Conservation (phyloP, 2,329 filamentous ascomycete species). For the Penicillium janthinellum region DNA sequence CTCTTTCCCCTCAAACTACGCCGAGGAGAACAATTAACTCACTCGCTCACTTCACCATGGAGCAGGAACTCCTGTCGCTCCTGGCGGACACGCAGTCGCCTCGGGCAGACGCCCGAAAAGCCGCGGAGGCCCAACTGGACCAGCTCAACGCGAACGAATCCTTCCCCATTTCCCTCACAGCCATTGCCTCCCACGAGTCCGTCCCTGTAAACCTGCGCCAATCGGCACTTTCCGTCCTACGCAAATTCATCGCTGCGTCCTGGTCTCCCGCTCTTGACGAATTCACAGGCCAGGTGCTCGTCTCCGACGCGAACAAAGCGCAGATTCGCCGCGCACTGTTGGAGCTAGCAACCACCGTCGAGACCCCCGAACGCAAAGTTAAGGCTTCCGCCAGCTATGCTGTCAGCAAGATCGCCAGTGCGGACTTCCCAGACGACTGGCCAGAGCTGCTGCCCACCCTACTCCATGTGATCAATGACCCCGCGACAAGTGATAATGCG, state of each 20-base stretch:
- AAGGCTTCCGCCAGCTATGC: slow-evolving; percentile 85
- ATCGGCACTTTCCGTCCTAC: slow-evolving; percentile 75
- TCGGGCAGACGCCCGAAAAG: slow-evolving; percentile 74
- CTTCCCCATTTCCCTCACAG: slow-evolving; percentile 77
- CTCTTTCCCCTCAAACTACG: neutral
- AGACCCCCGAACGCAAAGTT: slow-evolving; percentile 77
- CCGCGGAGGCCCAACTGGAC: slow-evolving; percentile 81
- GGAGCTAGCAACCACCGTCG: slow-evolving; percentile 71
- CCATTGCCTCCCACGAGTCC: slow-evolving; percentile 75
- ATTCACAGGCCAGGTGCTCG: slow-evolving; percentile 66
- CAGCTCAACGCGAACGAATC: slow-evolving; percentile 67
- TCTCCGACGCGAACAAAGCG: slow-evolving; percentile 72
- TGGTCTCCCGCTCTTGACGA: slow-evolving; percentile 80
- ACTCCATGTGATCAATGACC: slow-evolving; percentile 68
- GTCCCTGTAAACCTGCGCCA: slow-evolving; percentile 77
- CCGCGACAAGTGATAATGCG: slow-evolving; percentile 73
- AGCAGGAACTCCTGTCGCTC: slow-evolving; percentile 87
- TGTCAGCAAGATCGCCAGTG: slow-evolving; percentile 90
- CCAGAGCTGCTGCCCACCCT: slow-evolving; percentile 81
- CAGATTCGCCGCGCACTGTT: slow-evolving; percentile 74
- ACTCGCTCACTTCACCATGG: slow-evolving; percentile 59
- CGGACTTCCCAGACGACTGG: slow-evolving; percentile 95
- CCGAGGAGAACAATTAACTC: slow-evolving; percentile 10
- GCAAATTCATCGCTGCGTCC: slow-evolving; percentile 78
- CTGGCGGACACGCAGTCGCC: slow-evolving; percentile 83